Conservation (phyloP, 257 asterid genomes). For the Gentiana dahurica region DNA sequence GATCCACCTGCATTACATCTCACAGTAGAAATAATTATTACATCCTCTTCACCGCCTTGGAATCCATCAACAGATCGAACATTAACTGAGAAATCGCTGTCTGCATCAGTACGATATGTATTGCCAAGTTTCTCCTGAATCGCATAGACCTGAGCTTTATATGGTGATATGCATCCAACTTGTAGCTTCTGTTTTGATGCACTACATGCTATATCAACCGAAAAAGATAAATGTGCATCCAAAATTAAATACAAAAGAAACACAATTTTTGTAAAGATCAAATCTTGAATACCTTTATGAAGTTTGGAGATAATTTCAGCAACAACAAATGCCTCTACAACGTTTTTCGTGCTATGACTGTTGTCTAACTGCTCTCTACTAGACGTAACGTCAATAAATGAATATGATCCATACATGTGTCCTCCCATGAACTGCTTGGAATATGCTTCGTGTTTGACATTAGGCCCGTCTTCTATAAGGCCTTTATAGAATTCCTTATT, state of each 20-base stretch:
- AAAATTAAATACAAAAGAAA: neutral
- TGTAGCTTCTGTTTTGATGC: conserved; percentile 32
- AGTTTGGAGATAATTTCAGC: conserved; percentile 52
- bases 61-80: conserved; percentile 74
- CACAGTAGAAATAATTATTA: conserved; percentile 63
- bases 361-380: conserved; percentile 41
- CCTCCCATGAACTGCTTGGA: conserved; percentile 35
- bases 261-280: no score
- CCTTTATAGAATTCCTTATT: conserved; percentile 46
- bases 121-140: conserved; percentile 40
- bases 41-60: conserved; percentile 86
- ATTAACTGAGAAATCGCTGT: conserved; percentile 45
- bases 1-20: conserved; percentile 54
- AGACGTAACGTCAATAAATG: conserved; percentile 45
- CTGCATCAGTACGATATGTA: conserved; percentile 37
- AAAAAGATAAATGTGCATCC: neutral
- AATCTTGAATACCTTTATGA: conserved; percentile 22
- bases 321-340: conserved; percentile 43
- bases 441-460: conserved; percentile 29
- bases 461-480: conserved; percentile 38
- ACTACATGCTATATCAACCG: conserved; percentile 25
- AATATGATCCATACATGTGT: conserved; percentile 42
- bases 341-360: conserved; percentile 34
- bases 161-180: conserved; percentile 78
- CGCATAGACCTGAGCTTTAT: conserved; percentile 68